Percentiles rank a stretch among this genome's conserved stretches.
phyloP scores from a whole-genome alignment of 2,329 filamentous ascomycete species.

The Hirsutella thompsonii region DNA sequence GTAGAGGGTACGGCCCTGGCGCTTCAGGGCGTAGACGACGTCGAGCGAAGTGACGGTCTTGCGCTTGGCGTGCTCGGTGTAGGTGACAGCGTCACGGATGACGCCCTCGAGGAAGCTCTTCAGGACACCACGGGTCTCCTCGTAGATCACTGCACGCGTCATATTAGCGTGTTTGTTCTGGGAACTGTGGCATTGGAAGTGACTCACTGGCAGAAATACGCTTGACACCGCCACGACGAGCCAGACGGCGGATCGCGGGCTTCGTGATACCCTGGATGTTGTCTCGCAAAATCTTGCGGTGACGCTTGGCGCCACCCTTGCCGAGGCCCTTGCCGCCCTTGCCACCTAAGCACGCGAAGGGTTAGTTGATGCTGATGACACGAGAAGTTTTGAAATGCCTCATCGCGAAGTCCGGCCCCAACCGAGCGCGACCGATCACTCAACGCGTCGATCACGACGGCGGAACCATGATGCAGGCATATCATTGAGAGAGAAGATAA shows the following conservation, averaged over 20 bases:
- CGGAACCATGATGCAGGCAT: background rate
- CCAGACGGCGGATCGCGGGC: conserved; percentile 96
- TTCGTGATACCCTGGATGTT: conserved; percentile 99
- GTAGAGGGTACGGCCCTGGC: conserved; percentile 67
- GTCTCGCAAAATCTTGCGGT: conserved; percentile 98
- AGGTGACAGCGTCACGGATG: conserved; percentile 66
- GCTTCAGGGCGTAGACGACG: conserved; percentile 55
- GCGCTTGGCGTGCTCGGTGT: conserved; percentile 71
- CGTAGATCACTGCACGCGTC: conserved; percentile 49
- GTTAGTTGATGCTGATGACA: background rate
- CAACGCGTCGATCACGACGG: background rate
- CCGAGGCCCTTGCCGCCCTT: conserved; percentile 97
- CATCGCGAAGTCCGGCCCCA: background rate
- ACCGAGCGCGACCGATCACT: background rate
- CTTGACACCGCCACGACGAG: conserved; percentile 99
- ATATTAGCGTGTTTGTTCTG: background rate
- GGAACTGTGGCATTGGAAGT: background rate
- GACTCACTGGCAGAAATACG: conserved; percentile 89
- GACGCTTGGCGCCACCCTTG: conserved; percentile 97
- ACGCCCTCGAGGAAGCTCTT: conserved; percentile 69
- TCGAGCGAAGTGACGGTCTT: conserved; percentile 65
- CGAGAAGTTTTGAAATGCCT: background rate
- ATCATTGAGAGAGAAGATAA: conserved; percentile 2
- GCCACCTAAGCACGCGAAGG: conserved; percentile 45
- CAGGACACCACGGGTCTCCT: conserved; percentile 64